Evolutionary conservation across 2,329 filamentous ascomycete species (phyloP).

Genomic region (Dactylellina parvicollis): DNA sequence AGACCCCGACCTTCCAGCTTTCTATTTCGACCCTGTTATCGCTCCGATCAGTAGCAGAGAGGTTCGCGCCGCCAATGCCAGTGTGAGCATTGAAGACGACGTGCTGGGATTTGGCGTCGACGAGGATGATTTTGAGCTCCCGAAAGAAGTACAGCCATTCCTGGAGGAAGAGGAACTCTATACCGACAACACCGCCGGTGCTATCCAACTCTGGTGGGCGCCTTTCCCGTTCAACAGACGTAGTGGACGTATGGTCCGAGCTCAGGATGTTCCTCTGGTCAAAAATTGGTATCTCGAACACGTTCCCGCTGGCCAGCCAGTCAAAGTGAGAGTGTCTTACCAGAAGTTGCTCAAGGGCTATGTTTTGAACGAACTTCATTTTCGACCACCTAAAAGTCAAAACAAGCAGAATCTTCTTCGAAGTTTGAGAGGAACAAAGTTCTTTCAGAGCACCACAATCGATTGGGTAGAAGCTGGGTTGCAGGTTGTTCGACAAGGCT

Average conservation of each 20-base stretch:
- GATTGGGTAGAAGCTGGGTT: conserved; percentile 99
- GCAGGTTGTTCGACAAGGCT: conserved; percentile 96
- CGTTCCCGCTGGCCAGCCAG: conserved; percentile 86
- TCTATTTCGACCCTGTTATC: conserved; percentile 97
- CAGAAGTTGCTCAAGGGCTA: conserved; percentile 97
- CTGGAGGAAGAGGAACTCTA: conserved; percentile 87
- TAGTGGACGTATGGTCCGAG: conserved; percentile 94
- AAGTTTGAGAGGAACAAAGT: conserved; percentile 94
- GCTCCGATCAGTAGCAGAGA: conserved; percentile 96
- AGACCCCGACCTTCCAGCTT: conserved; percentile 88
- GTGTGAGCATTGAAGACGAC: conserved; percentile 89
- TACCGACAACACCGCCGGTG: conserved; percentile 86
- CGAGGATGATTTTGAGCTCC: conserved; percentile 86
- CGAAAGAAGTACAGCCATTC: conserved; percentile 83
- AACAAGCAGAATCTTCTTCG: conserved; percentile 92
- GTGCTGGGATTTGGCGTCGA: conserved; percentile 86
- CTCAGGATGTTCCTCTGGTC: conserved; percentile 93
- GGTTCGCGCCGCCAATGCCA: conserved; percentile 93
- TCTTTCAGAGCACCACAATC: conserved; percentile 99
- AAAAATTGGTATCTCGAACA: conserved; percentile 99
- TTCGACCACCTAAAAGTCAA: conserved; percentile 92
- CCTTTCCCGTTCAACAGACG: conserved; percentile 94
- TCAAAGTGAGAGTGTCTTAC: conserved; percentile 97
- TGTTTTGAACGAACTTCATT: conserved; percentile 95
- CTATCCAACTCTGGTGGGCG: conserved; percentile 97